phyloP scores from a whole-genome alignment of 805 yeast genomes.

The Lipomyces kockii region DNA sequence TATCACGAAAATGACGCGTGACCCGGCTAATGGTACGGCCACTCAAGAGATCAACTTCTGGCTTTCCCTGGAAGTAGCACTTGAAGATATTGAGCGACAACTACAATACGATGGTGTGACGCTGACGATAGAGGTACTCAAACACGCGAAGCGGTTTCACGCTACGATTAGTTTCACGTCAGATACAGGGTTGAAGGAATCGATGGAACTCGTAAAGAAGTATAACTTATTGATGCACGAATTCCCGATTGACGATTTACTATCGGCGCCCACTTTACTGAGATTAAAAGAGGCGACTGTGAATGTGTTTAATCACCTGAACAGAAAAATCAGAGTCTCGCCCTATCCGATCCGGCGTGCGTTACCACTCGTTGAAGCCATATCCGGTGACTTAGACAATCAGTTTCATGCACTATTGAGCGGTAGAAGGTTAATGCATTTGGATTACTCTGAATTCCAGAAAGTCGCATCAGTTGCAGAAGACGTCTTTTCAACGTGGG shows the following conservation, averaged over 20 bases:
- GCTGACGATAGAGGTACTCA: conserved; percentile 63
- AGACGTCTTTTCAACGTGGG: conserved; percentile 56
- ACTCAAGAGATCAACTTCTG: conserved; percentile 73
- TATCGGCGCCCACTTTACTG: conserved; percentile 52
- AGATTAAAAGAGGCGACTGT: conserved; percentile 54
- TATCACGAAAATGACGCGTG: conserved; percentile 58
- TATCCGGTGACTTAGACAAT: conserved; percentile 60
- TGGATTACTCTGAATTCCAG: conserved; percentile 51
- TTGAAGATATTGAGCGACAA: conserved; percentile 62
- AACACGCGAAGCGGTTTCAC: conserved; percentile 76
- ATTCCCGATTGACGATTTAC: conserved; percentile 66
- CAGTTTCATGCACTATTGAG: conserved; percentile 51
- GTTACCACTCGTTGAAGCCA: conserved; percentile 64
- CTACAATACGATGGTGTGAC: conserved; percentile 58
- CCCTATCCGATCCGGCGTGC: conserved; percentile 70
- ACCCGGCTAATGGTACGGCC: conserved; percentile 60
- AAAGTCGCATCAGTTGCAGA: conserved; percentile 43
- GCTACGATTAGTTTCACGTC: conserved; percentile 73
- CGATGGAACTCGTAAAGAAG: conserved; percentile 49
- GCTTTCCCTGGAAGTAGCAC: conserved; percentile 69
- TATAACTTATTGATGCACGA: conserved; percentile 70
- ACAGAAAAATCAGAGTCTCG: conserved; percentile 61
- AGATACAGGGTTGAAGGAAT: conserved; percentile 65
- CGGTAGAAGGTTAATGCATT: conserved; percentile 51
- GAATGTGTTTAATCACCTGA: conserved; percentile 61